Base-by-base conservation (phyloP, 2,329 filamentous ascomycete genomes). In the Neocucurbitaria cava region DNA sequence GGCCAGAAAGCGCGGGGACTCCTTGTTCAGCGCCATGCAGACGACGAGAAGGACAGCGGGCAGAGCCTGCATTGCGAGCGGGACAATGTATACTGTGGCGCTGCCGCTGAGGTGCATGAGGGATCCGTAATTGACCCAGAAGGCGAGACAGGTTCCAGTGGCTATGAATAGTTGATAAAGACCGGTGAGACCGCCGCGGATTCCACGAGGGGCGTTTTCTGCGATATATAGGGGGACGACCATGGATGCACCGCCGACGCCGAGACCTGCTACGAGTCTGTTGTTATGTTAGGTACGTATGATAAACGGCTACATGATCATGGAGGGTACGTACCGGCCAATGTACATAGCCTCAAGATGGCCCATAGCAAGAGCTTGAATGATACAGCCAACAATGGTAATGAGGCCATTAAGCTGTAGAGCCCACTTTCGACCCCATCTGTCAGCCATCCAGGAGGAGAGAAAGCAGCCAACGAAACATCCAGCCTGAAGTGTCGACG, bases 401-500 rank as follows among this genome's bases (percentile, higher is more conserved):
- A 89, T 67, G 1, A 82, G 36, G 24, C 87, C 86, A 5, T 84
- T 81, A 17, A 78, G 71, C 20, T 90, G 79, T 26, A 91, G 78
- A 21, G 80, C 79, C 13, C 59, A 65, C 41, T 83, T 82, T 46
- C 87, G 82, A 15, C 87, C 87, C 61, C 75, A 84, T 59, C 69
- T 75, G 62, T 87, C 84, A 5, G 84, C 79, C 39, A 83, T 64
- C 77, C 79, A 85, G 30, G 79, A 81, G 6, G 83, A 82, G n/a
- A 84, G 57, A 58, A 90, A 79, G 54, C 86, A 86, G 31, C 87
- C 87, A 47, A 84, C 78, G 71, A 90, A 89, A 58, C 86, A 88
- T 46, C 88, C 88, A 38, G 83, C 87, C 74, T 90, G 87, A 9
- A 90, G 81, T 0, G 85, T 88, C n/a, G 87, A 89, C 24, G 89